Evolutionary conservation across 1,139 yeast species (phyloP).

Genomic region (Groenewaldozyma sp.): DNA sequence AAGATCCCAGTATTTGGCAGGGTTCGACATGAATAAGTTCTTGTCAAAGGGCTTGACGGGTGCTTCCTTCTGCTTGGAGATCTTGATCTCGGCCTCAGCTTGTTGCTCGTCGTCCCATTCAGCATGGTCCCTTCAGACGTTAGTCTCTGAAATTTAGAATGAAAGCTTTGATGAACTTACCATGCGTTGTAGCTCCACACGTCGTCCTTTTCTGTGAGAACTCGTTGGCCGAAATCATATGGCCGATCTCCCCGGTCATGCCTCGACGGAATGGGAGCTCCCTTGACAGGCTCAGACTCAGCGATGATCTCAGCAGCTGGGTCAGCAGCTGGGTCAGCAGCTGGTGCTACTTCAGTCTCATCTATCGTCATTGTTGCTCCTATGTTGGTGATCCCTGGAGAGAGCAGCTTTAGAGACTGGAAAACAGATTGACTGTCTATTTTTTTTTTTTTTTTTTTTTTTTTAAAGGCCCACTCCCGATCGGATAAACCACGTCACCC

Average conservation of each 20-base stretch:
- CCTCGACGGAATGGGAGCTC: background rate
- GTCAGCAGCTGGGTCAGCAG: no score
- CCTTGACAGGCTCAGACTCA: no score
- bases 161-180: slow-evolving; percentile 16
- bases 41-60: slow-evolving; percentile 88
- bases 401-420: background rate
- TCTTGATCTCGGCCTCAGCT: slow-evolving; percentile 62
- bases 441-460: no score
- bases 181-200: slow-evolving; percentile 95
- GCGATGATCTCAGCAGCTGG: no score
- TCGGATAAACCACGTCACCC: no score
- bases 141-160: background rate
- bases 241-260: slow-evolving; percentile 66
- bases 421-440: no score
- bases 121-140: slow-evolving; percentile 58
- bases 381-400: no score
- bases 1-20: slow-evolving; percentile 92
- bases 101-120: slow-evolving; percentile 95
- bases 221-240: slow-evolving; percentile 84
- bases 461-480: no score
- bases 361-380: no score
- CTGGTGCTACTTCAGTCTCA: background rate
- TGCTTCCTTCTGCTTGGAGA: slow-evolving; percentile 61
- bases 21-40: slow-evolving; percentile 65
- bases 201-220: slow-evolving; percentile 53